Conservation (phyloP, 1,139 yeast genomes). For the Pichiaceae sp. region DNA sequence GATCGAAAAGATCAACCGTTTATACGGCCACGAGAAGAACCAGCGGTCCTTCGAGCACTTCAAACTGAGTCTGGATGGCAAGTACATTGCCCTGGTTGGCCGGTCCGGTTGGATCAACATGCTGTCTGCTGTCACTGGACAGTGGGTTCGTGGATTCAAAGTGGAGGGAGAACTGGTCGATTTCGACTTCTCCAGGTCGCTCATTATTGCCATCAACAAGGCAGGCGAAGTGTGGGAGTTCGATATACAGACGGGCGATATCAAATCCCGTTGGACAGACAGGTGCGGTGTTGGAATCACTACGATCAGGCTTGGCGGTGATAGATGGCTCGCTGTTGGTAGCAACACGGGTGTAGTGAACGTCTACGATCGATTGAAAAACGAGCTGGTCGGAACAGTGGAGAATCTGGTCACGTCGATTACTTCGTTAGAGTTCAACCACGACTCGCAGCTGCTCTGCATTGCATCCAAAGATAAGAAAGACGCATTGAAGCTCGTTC, state of each 20-base stretch:
- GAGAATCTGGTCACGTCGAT: constrained; percentile 81
- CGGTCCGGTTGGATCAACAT: constrained; percentile 87
- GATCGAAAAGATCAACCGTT: constrained; percentile 75
- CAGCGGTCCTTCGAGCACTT: constrained; percentile 88
- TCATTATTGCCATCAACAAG: constrained; percentile 55
- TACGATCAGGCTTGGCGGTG: constrained; percentile 58
- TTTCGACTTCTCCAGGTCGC: constrained; percentile 48
- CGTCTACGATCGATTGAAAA: constrained; percentile 54
- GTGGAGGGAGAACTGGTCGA: constrained; percentile 80
- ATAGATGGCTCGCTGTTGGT: constrained; percentile 86
- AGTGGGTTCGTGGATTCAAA: constrained; percentile 81
- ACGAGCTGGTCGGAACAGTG: constrained; percentile 48
- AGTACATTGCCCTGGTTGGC: constrained; percentile 69
- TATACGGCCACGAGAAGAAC: constrained; percentile 84
- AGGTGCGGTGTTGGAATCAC: constrained; percentile 84
- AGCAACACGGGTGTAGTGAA: constrained; percentile 84
- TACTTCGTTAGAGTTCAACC: constrained; percentile 64
- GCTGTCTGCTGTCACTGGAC: constrained; percentile 68
- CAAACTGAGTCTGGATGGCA: constrained; percentile 63
- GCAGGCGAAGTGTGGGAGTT: constrained; percentile 95
- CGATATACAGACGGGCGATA: constrained; percentile 39
- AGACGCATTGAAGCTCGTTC: constrained; percentile 82
- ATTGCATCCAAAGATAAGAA: constrained; percentile 80
- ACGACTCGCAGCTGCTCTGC: constrained; percentile 84
- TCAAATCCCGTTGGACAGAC: constrained; percentile 73